Evolutionary conservation across 164 flowering plant species (phyloP), one percentile per base, ranked within the genome.

Genomic region (Dillenia turbinata): DNA sequence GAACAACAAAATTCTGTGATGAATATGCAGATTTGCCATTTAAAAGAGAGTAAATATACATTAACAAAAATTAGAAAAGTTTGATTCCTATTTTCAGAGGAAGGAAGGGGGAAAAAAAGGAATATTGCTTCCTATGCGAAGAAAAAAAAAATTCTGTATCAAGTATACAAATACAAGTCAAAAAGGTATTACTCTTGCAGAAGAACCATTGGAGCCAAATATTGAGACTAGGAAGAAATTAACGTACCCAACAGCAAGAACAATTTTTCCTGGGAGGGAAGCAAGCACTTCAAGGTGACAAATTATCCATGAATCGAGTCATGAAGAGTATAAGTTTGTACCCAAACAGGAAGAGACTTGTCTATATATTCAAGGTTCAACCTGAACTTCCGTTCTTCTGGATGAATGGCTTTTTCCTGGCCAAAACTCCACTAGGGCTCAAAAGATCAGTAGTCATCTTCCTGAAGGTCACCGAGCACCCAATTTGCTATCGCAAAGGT

Each of bases 381-480:
- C 77, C 73, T 90, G 97, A 74, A 93, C 80, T 81, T 93, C 98
- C 97, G 83, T 82, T 68, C 78, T 74, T 62, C 72, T 83, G 22
- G 85, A 76, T 9, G 78, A 52, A 56, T 11, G 75, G 60, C 56
- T 75, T 82, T 54, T 77, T 75, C 11, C 77, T 83, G 8, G 47
- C 57, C 56, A 47, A 46, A 49, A 57, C 56, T 67, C 83, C 58
- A 26, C 61, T 77, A 5, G 86, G 73, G 65, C 76, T 81, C 68
- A 93, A 77, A 22, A 91, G 91, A 74, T 94, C 95, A 47, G 48
- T 44, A 79, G 63, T 89, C 96, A 62, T 93, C 98, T 59, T 94
- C 97, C 47, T 84, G 95, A 0, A 61, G 52, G 61, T 89, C 80
- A 57, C 97, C 96, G 70, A 89, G 64, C 40, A 94, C 93, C 95